phyloP scores from a whole-genome alignment of 2,329 filamentous ascomycete species.

The Xylaria digitata region DNA sequence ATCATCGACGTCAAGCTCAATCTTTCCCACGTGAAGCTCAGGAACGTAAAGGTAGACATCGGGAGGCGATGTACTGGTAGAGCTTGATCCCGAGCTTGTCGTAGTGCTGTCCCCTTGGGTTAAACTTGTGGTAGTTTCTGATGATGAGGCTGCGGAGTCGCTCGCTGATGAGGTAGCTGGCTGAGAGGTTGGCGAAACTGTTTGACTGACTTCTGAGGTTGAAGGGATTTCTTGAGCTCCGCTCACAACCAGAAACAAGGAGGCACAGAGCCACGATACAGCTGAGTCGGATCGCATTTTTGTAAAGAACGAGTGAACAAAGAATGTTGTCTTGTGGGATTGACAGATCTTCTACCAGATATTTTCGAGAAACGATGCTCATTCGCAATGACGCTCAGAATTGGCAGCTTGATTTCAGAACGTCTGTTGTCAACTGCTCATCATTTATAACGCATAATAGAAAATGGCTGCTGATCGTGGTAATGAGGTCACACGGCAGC shows the following conservation, averaged over 20 bases:
- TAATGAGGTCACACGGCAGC: background rate
- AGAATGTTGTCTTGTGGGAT: constrained; percentile 3
- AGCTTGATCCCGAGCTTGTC: constrained; percentile 39
- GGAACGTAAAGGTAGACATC: constrained; percentile 70
- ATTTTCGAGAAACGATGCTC: background rate
- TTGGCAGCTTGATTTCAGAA: too few relatives aligned
- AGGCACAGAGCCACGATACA: constrained; percentile 48
- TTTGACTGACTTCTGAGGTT: constrained; percentile 30
- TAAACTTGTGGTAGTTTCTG: constrained; percentile 38
- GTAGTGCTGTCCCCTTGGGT: constrained; percentile 40
- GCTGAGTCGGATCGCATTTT: constrained; percentile 43
- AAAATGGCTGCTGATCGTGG: background rate
- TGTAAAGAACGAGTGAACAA: constrained; percentile 37
- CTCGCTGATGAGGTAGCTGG: constrained; percentile 24
- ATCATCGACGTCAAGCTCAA: constrained; percentile 70
- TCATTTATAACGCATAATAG: background rate
- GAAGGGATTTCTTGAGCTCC: constrained; percentile 51
- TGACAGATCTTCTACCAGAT: background rate
- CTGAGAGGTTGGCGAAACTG: constrained; percentile 23
- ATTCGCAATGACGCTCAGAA: background rate
- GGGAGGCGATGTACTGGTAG: constrained; percentile 56
- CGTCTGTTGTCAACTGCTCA: background rate
- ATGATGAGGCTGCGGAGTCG: constrained; percentile 38
- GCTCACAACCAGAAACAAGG: constrained; percentile 47
- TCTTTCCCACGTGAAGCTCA: constrained; percentile 67